phyloP scores from a whole-genome alignment of 768 basidiomycete species.

The Rhizopogon vesiculosus region DNA sequence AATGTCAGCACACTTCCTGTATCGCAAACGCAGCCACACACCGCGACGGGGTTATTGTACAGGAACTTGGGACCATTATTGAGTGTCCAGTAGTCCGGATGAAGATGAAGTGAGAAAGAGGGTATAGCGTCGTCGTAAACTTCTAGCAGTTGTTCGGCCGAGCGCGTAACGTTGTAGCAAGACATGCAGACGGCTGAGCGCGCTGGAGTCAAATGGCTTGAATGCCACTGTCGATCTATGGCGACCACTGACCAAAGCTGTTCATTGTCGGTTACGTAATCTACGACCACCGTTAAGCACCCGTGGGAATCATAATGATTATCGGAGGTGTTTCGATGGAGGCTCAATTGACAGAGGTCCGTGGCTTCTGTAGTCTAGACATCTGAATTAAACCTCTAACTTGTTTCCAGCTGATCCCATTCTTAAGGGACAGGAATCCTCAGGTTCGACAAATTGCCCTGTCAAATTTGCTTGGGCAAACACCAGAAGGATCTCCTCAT shows the following conservation, averaged over 20 bases:
- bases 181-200: constrained; percentile 39
- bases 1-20: not conserved
- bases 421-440: constrained; percentile 82
- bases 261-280: constrained; percentile 17
- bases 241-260: not conserved
- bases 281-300: constrained; percentile 2
- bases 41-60: constrained; percentile 74
- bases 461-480: constrained; percentile 77
- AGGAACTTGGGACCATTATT: constrained; percentile 80
- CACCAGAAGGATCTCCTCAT: constrained; percentile 63
- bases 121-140: constrained; percentile 52
- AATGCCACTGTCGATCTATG: not conserved
- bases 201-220: not conserved
- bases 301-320: constrained; percentile 15
- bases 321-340: constrained; percentile 23
- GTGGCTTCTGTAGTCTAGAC: constrained; percentile 1
- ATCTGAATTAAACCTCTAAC: constrained; percentile 9
- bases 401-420: constrained; percentile 62
- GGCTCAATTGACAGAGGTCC: constrained; percentile 36
- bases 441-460: constrained; percentile 86
- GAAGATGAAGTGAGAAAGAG: constrained; percentile 75
- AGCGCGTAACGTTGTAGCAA: constrained; percentile 70
- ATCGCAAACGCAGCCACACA: constrained; percentile 19
- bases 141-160: constrained; percentile 53
- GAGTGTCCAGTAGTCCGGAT: constrained; percentile 78